Percentiles rank a stretch among this genome's conserved stretches.
phyloP scores from a whole-genome alignment of 371 early-diverging fungal genomes.

The Mucor circinelloides region DNA sequence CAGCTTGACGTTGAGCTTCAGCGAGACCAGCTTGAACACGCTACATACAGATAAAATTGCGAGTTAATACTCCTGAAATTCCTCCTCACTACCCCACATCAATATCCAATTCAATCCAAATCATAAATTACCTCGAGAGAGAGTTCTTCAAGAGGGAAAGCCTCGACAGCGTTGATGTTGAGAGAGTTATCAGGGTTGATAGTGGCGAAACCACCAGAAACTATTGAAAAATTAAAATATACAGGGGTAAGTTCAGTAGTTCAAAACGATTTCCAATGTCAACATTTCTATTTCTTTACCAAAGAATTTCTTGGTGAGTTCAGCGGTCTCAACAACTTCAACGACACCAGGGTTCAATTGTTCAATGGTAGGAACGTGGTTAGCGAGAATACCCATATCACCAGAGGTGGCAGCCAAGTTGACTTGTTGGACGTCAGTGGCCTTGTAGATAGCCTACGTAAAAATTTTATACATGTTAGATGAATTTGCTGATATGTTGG shows the following conservation, averaged over 20 bases:
- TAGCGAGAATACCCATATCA: conserved; percentile 98
- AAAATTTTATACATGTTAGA: not conserved
- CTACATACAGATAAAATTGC: conserved; percentile 35
- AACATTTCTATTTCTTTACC: conserved; percentile 53
- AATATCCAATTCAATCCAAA: not conserved
- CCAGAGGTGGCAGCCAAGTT: conserved; percentile 94
- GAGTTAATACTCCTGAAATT: not conserved
- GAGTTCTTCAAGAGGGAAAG: conserved; percentile 86
- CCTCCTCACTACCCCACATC: not conserved
- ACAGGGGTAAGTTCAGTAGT: conserved; percentile 6
- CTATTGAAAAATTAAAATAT: conserved; percentile 41
- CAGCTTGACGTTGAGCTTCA: conserved; percentile 76
- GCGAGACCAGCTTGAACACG: conserved; percentile 78
- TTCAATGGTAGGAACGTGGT: conserved; percentile 96
- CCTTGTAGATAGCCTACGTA: conserved; percentile 71
- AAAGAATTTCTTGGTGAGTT: conserved; percentile 90
- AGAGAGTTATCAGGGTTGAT: conserved; percentile 96
- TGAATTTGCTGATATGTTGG: not conserved
- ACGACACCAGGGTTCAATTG: conserved; percentile 94
- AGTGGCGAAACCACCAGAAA: conserved; percentile 95
- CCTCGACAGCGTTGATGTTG: conserved; percentile 98
- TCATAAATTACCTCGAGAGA: conserved; percentile 66
- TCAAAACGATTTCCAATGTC: not conserved
- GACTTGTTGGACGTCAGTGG: conserved; percentile 86
- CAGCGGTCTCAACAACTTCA: conserved; percentile 79